Evolutionary conservation across 2,329 filamentous ascomycete genomes (phyloP), one percentile per base, ranked within the genome.

Genomic region (Talaromyces sp.): DNA sequence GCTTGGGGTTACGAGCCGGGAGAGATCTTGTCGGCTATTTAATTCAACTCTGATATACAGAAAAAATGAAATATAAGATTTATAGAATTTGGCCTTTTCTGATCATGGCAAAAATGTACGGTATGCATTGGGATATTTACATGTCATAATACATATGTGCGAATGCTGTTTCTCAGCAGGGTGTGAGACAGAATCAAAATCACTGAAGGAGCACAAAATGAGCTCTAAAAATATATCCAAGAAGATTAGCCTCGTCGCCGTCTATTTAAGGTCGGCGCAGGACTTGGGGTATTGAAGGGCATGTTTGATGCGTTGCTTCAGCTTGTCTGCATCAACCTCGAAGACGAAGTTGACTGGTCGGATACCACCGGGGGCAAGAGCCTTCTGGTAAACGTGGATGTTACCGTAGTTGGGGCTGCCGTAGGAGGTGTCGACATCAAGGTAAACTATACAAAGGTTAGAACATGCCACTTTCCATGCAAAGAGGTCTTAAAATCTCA

Each of bases 341-440:
- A 72, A 60, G 1, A 77, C 66, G 61, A 71, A 76, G n/a, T 74
- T 74, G 20, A 78, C 71, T 47, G 71, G 66, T n/a, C 61, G 54
- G 11, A 68, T 49, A 9, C 65, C 64, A 48, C 65, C 66, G 7
- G 75, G 75, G 54, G 65, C 69, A 8, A 77, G 61, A 3, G 69
- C 70, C 30, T 70, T 62, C 57, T 76, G 70, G 56, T 78, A 78
- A 13, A 72, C 71, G 52, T 76, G 75, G 35, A 78, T 72, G 49
- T 76, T 76, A 2, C 75, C 75, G 51, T 77, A 77, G 44, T 55
- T 70, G 2, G 73, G 70, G 20, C 70, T 74, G 11, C 66, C 69
- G 55, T 73, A 77, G 3, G 70, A 68, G 2, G 66, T 73, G 50
- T 77, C 74, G 3, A 78, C 75, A 58, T 78, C 74, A 22, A 77